Base-by-base conservation (phyloP, 306 rosid genomes). In the Castanea sativa region DNA sequence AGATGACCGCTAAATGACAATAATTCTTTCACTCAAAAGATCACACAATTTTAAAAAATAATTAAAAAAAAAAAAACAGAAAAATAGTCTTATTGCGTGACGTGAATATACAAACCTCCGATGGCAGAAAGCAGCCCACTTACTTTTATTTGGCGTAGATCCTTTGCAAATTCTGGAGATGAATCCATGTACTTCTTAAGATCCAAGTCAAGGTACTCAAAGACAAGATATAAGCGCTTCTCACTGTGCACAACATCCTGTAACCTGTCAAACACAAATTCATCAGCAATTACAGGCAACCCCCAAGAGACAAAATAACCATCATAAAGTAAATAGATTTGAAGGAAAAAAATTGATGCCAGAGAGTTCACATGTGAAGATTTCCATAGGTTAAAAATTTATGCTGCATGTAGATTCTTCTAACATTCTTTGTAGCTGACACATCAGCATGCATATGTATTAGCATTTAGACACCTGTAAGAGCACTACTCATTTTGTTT, bases 181-280 rank as follows among this genome's bases (percentile, higher is more conserved):
- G 97, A 92, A 84, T 95, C 99, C 99, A 93, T 95, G 81, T 93
- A 97, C 83, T 95, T 93, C 96, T 95, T 93, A 77, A 95, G 88
- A 89, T 95, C 98, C 84, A 95, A 88, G 90, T 95, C 99, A 80
- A 95, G 93, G 85, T 93, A 95, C 88, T 95, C 99, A 81, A 93
- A 95, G 81, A 93, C 98, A 74, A 95, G 92, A 83, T 95, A 95
- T 87, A 95, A 77, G 2, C 99, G 94, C 91, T 87, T 95, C 87
- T 95, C 99, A 55, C 98, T 91, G 79, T 91, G 99, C 82, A 93
- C 98, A 6, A 93, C 99, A 73, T 95, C 99, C 86, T 93, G 98
- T 79, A 95, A 85, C 92, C 98, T 93, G 83, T 29, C 75, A 84
- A 81, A 11, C 18, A 82, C 49, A 79, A 81, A 67, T 30, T 76